A percentile compares a stretch with the other conserved stretches of the same genome.
Conservation (phyloP, 129 eudicot genomes). For the carrot (Daucus carota) region DNA sequence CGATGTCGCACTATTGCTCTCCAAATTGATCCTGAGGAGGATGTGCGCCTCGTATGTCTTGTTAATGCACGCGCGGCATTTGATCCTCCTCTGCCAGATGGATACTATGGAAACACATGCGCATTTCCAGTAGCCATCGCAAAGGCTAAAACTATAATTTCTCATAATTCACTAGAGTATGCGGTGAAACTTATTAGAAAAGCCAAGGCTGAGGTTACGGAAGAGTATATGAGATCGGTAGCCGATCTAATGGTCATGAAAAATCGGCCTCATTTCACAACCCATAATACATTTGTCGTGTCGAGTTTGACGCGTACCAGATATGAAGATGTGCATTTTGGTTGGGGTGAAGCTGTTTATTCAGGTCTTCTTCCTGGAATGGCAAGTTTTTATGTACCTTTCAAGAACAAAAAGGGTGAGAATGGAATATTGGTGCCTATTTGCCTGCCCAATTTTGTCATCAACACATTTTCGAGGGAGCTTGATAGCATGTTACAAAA, state of each 20-base stretch:
- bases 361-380: not conserved
- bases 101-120: constrained; percentile 24
- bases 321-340: not conserved
- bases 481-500: not conserved
- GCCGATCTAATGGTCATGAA: not conserved
- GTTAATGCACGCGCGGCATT: constrained; percentile 10
- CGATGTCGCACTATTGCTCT: constrained; percentile 34
- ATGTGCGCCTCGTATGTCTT: constrained; percentile 11
- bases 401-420: constrained; percentile 1
- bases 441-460: not conserved
- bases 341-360: constrained; percentile 1
- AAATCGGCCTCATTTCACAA: not conserved
- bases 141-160: constrained; percentile 14
- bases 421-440: constrained; percentile 4
- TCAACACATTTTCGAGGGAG: not conserved
- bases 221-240: constrained; percentile 6
- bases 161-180: not conserved
- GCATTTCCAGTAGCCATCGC: constrained; percentile 23
- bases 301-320: not conserved
- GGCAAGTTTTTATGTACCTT: constrained; percentile 7
- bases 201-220: not conserved
- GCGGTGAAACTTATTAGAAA: not conserved
- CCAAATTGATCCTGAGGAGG: constrained; percentile 27
- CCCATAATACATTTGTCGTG: not conserved
- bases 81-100: constrained; percentile 14